Evolutionary conservation across 257 asterid species (phyloP), one percentile per base, ranked within the genome.

Genomic region (Scutellaria galericulata): DNA sequence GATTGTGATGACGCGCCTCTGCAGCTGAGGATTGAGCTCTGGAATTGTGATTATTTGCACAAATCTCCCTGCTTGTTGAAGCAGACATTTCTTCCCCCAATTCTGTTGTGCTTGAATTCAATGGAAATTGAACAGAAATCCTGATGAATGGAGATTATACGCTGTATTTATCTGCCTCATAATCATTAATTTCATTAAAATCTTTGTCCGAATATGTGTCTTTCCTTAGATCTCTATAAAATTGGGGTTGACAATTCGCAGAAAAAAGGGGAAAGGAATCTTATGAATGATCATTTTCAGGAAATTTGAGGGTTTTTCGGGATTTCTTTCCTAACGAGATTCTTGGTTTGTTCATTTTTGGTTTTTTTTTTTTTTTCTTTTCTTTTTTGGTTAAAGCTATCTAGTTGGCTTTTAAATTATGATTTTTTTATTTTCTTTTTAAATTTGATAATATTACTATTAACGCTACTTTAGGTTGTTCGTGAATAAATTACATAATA

Each of bases 21-120:
- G 70, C 73, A 40, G 82, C 80, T 20, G 90, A 79, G 47, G 85
- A 76, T 50, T 80, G 87, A 70, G 88, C 82, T 46, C 51, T 66
- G 71, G 83, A 64, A 7, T 54, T 73, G 42, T 54, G 72, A 46
- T 75, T 51, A 14, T 50, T 37, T 20, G 62, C 40, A 14, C 35
- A 75, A 46, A 72, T 58, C 48, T 46, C 59, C 57, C 73, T 80
- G 79, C 78, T 80, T 80, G 84, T 88, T 47, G 96, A 80, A 51
- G 80, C 77, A 77, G 86, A 76, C 78, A 76, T 77, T 70, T 68
- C 58, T n/a, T 51, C 59, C 5, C 11, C n/a, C 14, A 20, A 55
- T 18, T 24, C 44, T n/a, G 7, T 8, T 8, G 9, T 35, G 24
- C 44, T 10, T n/a, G 5, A 59, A 37, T 48, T 66, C 48, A 55